Conservation (phyloP, 352 stramenopile genomes). For the Globisporangium recalcitrans region DNA sequence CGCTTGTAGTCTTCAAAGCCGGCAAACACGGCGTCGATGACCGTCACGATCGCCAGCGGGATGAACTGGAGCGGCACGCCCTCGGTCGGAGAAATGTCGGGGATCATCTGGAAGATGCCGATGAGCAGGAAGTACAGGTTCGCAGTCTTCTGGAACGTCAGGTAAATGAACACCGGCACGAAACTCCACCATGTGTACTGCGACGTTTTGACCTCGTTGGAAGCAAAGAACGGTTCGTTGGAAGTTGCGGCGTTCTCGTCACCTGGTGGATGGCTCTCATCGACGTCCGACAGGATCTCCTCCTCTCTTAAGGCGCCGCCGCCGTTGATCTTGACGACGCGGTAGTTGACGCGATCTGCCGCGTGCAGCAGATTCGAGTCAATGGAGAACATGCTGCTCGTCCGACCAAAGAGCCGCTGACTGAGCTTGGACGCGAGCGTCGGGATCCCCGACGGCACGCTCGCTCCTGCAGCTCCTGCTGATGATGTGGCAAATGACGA, state of each 20-base stretch:
- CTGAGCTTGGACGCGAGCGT: constrained; percentile 32
- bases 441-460: constrained; percentile 1
- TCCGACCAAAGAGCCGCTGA: constrained; percentile 26
- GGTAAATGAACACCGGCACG: constrained; percentile 79
- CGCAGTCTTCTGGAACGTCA: constrained; percentile 85
- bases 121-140: constrained; percentile 88
- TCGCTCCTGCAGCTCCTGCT: constrained; percentile 1
- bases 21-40: constrained; percentile 82
- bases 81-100: constrained; percentile 70
- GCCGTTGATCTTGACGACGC: constrained; percentile 71
- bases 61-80: constrained; percentile 82
- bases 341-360: constrained; percentile 42
- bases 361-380: constrained; percentile 32
- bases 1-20: constrained; percentile 84
- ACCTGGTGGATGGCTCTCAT: constrained; percentile 5
- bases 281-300: constrained; percentile 17
- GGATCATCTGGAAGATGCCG: constrained; percentile 87
- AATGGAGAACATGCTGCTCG: constrained; percentile 56
- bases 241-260: not conserved
- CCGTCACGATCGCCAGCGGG: constrained; percentile 72
- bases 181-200: constrained; percentile 90
- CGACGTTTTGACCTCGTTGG: constrained; percentile 81
- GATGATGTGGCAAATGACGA: constrained; percentile 11
- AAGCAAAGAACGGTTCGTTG: constrained; percentile 47
- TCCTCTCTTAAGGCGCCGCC: constrained; percentile 11